Conservation (phyloP, 73 alveolate species). For the Halteria grandinella region DNA sequence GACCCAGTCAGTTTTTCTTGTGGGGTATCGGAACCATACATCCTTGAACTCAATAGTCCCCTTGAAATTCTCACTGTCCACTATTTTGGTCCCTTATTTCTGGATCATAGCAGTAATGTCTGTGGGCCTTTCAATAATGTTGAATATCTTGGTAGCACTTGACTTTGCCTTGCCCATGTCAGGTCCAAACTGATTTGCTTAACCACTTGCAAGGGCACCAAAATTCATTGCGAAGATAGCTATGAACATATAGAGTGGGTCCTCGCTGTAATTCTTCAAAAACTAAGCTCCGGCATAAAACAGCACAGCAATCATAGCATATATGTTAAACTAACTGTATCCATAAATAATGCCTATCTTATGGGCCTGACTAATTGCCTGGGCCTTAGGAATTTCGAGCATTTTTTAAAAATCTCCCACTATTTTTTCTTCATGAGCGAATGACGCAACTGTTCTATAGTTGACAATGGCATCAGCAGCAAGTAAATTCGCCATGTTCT, state of each 20-base stretch:
- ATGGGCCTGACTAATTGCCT: conserved; percentile 10
- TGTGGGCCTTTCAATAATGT: conserved; percentile 50
- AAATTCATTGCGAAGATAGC: conserved; percentile 66
- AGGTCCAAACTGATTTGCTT: conserved; percentile 62
- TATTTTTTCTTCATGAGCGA: conserved; percentile 58
- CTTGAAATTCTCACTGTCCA: not conserved
- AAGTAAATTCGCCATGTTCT: conserved; percentile 48
- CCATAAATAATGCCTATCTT: not conserved
- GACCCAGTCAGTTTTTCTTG: conserved; percentile 56
- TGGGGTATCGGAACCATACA: conserved; percentile 85
- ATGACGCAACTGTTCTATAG: conserved; percentile 69
- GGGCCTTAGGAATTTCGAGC: not conserved
- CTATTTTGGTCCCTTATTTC: not conserved
- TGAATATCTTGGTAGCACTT: conserved; percentile 49
- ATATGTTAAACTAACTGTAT: not conserved
- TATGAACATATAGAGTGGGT: conserved; percentile 36
- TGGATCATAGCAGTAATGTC: conserved; percentile 20
- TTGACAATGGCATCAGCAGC: conserved; percentile 74
- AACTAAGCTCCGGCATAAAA: conserved; percentile 78
- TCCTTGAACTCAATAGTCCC: conserved; percentile 81
- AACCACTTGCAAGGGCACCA: conserved; percentile 64
- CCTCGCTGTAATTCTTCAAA: conserved; percentile 43
- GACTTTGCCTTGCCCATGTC: conserved; percentile 58
- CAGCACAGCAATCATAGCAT: conserved; percentile 17
- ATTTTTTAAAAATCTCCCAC: conserved; percentile 24